Evolutionary conservation across 2,329 filamentous ascomycete species (phyloP).

Genomic region (Ophiobolus disseminans): DNA sequence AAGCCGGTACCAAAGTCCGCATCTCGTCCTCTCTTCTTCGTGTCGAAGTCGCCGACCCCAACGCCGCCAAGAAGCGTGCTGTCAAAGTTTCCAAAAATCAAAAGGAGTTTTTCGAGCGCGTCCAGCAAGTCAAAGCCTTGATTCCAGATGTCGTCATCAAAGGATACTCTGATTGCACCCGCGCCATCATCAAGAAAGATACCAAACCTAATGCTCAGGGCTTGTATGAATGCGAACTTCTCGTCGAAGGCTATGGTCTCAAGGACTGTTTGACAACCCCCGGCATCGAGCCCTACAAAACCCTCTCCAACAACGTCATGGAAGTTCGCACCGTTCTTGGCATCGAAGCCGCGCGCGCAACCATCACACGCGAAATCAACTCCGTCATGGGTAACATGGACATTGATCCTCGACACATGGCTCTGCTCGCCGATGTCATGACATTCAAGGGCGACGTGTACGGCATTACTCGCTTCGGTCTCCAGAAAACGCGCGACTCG

Average conservation of each 20-base stretch:
- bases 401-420: conserved; percentile 98
- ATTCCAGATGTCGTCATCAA: conserved; percentile 86
- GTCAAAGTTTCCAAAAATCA: conserved; percentile 48
- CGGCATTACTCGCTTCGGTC: conserved; percentile 93
- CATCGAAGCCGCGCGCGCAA: conserved; percentile 90
- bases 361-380: conserved; percentile 87
- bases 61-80: conserved; percentile 33
- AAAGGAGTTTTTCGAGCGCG: conserved; percentile 74
- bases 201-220: conserved; percentile 73
- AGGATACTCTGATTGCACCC: conserved; percentile 83
- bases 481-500: conserved; percentile 94
- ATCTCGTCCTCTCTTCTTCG: conserved; percentile 64
- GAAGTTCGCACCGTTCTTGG: conserved; percentile 87
- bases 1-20: conserved; percentile 64
- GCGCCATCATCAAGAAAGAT: conserved; percentile 87
- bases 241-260: conserved; percentile 93
- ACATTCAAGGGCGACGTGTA: conserved; percentile 97
- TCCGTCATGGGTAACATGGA: conserved; percentile 92
- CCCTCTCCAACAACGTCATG: conserved; percentile 85
- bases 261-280: conserved; percentile 90
- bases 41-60: conserved; percentile 68
- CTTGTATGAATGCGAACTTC: conserved; percentile 60
- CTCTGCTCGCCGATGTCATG: conserved; percentile 96
- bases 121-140: conserved; percentile 83
- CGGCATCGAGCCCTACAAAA: conserved; percentile 80